phyloP scores from a whole-genome alignment of 129 eudicot species.

The Centaurea solstitialis region DNA sequence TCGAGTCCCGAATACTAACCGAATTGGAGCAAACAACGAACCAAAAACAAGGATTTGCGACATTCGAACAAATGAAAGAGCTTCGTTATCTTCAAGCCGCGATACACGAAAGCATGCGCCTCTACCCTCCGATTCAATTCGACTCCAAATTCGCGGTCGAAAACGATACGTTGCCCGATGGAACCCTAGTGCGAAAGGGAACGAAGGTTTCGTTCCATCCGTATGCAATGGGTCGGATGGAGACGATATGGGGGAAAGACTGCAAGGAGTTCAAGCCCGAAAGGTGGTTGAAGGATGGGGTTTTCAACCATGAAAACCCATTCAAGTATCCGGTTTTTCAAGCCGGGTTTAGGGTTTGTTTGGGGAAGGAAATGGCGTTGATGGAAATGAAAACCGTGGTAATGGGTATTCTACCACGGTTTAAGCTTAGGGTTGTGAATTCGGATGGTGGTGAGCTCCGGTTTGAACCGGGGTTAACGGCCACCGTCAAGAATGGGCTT shows the following conservation, averaged over 20 bases:
- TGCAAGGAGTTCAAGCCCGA: conserved; percentile 49
- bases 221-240: conserved; percentile 61
- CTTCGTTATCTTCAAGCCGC: conserved; percentile 54
- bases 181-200: conserved; percentile 46
- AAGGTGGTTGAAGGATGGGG: conserved; percentile 46
- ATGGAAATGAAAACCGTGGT: conserved; percentile 39
- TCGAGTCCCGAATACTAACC: conserved; percentile 20
- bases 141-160: conserved; percentile 31
- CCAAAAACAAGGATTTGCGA: not conserved
- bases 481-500: conserved; percentile 17
- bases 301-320: conserved; percentile 18
- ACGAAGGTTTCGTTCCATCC: conserved; percentile 37
- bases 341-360: conserved; percentile 44
- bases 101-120: conserved; percentile 47
- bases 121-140: conserved; percentile 51
- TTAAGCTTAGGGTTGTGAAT: conserved; percentile 3
- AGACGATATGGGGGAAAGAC: conserved; percentile 47
- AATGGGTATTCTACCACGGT: conserved; percentile 20
- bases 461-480: conserved; percentile 24
- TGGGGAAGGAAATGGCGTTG: conserved; percentile 48
- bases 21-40: conserved; percentile 39
- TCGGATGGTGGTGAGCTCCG: conserved; percentile 6
- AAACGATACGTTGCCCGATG: conserved; percentile 49
- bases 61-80: conserved; percentile 22
- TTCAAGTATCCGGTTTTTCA: conserved; percentile 47